A percentile compares a stretch with the other conserved stretches of the same genome.
These are phyloP conservation scores for Citrullus colocynthis DNA, from an alignment of 306 rosid species.

Conservation along the genomic window DNA sequence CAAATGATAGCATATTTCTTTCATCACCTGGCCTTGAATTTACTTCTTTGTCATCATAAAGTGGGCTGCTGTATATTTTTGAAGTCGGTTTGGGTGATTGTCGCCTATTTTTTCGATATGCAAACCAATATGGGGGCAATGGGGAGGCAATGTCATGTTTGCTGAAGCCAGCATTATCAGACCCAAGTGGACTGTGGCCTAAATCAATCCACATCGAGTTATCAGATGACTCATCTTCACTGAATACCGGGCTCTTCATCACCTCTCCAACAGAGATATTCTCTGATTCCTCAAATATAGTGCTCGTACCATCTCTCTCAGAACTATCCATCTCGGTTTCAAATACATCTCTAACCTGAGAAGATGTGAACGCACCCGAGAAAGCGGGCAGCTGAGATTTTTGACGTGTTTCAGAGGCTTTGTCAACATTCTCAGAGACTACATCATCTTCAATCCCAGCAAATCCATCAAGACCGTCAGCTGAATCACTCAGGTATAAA, in stretches of 20 bases:
- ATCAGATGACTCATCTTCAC: constrained; percentile 90
- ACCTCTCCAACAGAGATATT: constrained; percentile 83
- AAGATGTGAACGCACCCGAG: constrained; percentile 79
- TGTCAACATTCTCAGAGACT: constrained; percentile 28
- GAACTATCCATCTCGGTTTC: constrained; percentile 90
- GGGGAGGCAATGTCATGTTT: constrained; percentile 72
- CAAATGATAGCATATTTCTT: constrained; percentile 63
- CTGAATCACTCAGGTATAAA: constrained; percentile 74
- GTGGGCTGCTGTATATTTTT: constrained; percentile 64
- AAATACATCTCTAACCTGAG: constrained; percentile 88
- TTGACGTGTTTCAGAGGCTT: constrained; percentile 45
- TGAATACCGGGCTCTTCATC: constrained; percentile 95
- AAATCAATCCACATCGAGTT: constrained; percentile 89
- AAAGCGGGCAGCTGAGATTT: constrained; percentile 77
- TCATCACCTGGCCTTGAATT: constrained; percentile 33
- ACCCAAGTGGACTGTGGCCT: constrained; percentile 92
- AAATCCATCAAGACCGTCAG: constrained; percentile 61
- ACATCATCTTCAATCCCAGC: constrained; percentile 57
- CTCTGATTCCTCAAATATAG: constrained; percentile 86
- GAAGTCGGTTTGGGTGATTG: constrained; percentile 56
- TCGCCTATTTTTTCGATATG: constrained; percentile 42
- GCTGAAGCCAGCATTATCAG: constrained; percentile 38
- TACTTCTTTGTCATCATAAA: constrained; percentile 57
- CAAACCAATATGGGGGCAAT: constrained; percentile 65
- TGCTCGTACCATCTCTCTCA: constrained; percentile 87